These are phyloP conservation scores for Lanzia echinophila DNA, from an alignment of 2,329 filamentous ascomycete species.

Conservation along the genomic window DNA sequence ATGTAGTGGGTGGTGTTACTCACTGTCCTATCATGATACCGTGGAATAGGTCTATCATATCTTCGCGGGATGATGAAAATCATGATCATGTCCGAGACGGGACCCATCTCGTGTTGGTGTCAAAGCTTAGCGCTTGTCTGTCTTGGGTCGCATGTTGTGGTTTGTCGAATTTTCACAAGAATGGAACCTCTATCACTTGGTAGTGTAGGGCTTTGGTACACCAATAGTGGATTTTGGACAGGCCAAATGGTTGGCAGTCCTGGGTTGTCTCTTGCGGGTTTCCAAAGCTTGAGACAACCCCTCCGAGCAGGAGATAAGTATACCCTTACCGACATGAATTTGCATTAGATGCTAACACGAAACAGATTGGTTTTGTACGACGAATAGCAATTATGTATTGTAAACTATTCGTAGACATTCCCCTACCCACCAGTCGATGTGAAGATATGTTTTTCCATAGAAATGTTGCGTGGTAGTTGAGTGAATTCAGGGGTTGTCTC, in stretches of 20 bases:
- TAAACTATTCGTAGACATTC: too few species aligned
- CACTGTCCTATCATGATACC: not conserved
- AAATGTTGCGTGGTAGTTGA: too few species aligned
- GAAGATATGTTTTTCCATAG: too few species aligned
- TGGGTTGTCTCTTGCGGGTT: constrained; percentile 25
- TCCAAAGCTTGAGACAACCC: constrained; percentile 22
- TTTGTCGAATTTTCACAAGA: constrained; percentile 14
- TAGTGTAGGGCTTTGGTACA: constrained; percentile 2
- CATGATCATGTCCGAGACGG: constrained; percentile 37
- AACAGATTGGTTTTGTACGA: too few species aligned
- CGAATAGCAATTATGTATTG: too few species aligned
- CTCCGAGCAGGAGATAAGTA: constrained; percentile 31
- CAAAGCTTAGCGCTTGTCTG: constrained; percentile 89
- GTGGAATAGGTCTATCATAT: not conserved
- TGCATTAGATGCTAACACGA: not conserved
- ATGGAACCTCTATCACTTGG: constrained; percentile 15
- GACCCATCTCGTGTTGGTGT: constrained; percentile 91
- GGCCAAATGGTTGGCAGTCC: constrained; percentile 28
- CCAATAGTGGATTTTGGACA: constrained; percentile 17
- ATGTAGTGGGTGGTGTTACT: constrained; percentile 20
- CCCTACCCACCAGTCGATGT: too few species aligned
- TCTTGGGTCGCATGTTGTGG: constrained; percentile 19
- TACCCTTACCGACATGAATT: constrained; percentile 5
- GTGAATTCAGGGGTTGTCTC: too few species aligned
- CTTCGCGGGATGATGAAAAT: constrained; percentile 11